Base-by-base conservation (phyloP, 108 stramenopile genomes). In the Cyclotella baltica region DNA sequence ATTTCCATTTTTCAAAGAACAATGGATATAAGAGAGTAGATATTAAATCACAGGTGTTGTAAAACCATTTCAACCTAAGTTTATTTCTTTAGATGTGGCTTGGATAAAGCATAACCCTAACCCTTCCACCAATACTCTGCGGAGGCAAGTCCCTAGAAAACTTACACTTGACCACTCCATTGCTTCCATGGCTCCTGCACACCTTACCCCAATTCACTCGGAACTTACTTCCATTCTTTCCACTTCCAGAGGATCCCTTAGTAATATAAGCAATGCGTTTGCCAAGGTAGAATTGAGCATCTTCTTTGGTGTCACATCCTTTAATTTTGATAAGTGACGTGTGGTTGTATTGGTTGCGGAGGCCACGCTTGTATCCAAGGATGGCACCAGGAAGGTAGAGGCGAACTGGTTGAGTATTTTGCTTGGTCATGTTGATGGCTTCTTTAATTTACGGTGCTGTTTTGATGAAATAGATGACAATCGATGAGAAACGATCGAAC, bases 141-240 rank as follows among this genome's bases (percentile, higher is more conserved):
- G 96, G 96, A 29, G 97, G 97, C 64, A 99, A 89, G 74, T 98
- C 97, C 69, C 93, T 84, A 61, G 90, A 75, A 90, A 99, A 99
- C 89, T 98, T 97, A 87, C 98, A 98, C 73, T 95, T 93, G 57
- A 99, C 97, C 20, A 98, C 98, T 36, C 99, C 99, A 80, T 97
- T 98, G 84, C 89, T 88, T 63, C 99, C 99, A 73, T 99, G 99
- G 29, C 92, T 85, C 36, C 98, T 89, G 86, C 86, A 92, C 57
- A 99, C 98, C 76, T 94, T 95, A 61, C 99, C 99, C 99, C 99
- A 99, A 72, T 97, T 98, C 56, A 98, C 98, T 65, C 98, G 89
- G 93, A 96, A 98, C 84, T 98, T 98, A 73, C 90, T 91, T 70
- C 92, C 96, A 62, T 88, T 87, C 85, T 90, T 93, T 47, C 83